Evolutionary conservation across 2,329 filamentous ascomycete genomes (phyloP), one percentile per base, ranked within the genome.

Genomic region (Apiospora koreana): DNA sequence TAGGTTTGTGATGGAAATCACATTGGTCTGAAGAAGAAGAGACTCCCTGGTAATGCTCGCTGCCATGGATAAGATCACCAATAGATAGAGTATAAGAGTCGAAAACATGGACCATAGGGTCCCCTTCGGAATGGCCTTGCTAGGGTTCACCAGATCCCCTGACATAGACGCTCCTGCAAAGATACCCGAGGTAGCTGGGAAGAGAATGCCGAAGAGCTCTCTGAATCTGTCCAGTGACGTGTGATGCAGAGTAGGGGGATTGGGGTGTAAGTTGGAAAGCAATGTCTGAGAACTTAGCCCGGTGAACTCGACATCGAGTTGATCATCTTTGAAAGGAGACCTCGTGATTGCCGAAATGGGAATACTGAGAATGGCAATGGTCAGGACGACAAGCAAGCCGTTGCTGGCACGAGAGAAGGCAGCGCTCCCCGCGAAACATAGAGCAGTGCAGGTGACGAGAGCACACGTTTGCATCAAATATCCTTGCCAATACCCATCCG

Each of bases 141-240:
- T 95, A 0, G 94, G 94, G 73, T 94, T 91, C 72, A 88, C 92
- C 67, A 97, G 81, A 78, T 97, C 94, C 23, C 94, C 94, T 9
- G 94, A 97, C 94, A 97, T 97, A 75, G 93, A 95, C 8, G 94
- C 94, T 23, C 94, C 94, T 71, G 89, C 86, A 78, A 89, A 88
- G 72, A 88, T 90, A 31, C 87, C 86, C 2, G 83, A 87, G 1
- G 86, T 88, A 28, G 86, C 85, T 45, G 94, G 93, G 75, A 96
- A 97, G 1, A 97, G 82, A 72, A 97, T 94, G 2, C 94, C 94
- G 81, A 97, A 97, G 10, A 97, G 83, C 74, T 94, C 90, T 72
- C 94, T 92, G 74, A 94, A 97, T 18, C 86, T 95, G 72, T 91
- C 89, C 54, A 88, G 83, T 9, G 89, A 91, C 45, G 84, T 83